Evolutionary conservation across 163 green algal species (phyloP).

Genomic region (Scenedesmus sp.): DNA sequence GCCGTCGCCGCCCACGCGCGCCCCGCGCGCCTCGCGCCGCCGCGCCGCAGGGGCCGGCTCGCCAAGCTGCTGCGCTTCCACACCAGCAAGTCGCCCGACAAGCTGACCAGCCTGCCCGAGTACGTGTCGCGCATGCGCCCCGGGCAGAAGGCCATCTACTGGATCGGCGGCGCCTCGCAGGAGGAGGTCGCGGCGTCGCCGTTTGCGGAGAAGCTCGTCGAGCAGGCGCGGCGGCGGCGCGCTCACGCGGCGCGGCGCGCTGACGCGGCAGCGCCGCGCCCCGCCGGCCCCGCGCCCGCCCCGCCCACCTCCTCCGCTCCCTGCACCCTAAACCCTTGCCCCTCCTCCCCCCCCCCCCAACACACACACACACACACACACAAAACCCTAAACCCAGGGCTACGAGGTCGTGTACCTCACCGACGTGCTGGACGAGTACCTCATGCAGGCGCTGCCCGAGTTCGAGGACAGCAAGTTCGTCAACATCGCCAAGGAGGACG

Average conservation of each 20-base stretch:
- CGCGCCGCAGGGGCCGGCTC: slow-evolving; percentile 59
- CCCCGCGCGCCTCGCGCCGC: neutral
- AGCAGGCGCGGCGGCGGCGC: slow-evolving; percentile 76
- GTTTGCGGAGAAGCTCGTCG: slow-evolving; percentile 91
- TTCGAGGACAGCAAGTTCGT: slow-evolving; percentile 96
- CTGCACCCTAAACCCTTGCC: too few relatives aligned
- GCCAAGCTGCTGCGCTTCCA: slow-evolving; percentile 90
- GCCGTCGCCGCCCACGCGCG: neutral
- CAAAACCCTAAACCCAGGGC: too few relatives aligned
- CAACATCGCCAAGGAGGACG: slow-evolving; percentile 95
- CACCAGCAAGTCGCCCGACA: slow-evolving; percentile 78
- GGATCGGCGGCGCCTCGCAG: slow-evolving; percentile 71
- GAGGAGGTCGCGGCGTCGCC: slow-evolving; percentile 84
- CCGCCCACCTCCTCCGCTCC: too few relatives aligned
- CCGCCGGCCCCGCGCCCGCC: too few relatives aligned
- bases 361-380: too few relatives aligned
- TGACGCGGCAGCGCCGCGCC: too few relatives aligned
- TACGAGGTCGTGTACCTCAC: slow-evolving; percentile 98
- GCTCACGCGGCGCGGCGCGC: too few relatives aligned
- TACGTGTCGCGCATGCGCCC: slow-evolving; percentile 73
- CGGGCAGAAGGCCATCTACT: slow-evolving; percentile 96
- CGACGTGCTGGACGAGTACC: slow-evolving; percentile 97
- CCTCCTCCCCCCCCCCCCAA: too few relatives aligned
- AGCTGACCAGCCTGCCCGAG: slow-evolving; percentile 81
- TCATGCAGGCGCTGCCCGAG: slow-evolving; percentile 93